Conservation (phyloP, 805 yeast genomes). For the Komagataella ulmi region DNA sequence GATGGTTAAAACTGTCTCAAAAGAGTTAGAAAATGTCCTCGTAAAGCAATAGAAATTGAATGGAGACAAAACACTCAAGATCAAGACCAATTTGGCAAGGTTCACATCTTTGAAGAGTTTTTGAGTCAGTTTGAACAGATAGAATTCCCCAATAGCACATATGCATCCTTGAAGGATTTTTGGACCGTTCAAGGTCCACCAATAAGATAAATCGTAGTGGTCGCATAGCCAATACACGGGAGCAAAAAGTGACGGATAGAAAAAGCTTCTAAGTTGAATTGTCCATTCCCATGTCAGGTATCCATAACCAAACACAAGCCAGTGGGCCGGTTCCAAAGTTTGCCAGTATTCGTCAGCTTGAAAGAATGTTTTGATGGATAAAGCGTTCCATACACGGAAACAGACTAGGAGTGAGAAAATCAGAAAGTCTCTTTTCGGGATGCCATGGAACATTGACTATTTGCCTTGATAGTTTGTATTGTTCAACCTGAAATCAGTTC, state of each 20-base stretch:
- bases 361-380: conserved; percentile 60
- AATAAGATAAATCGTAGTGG: conserved; percentile 12
- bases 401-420: conserved; percentile 14
- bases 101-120: conserved; percentile 16
- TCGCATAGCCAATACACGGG: conserved; percentile 23
- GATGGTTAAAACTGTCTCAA: conserved; percentile 63
- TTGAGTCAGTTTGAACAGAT: conserved; percentile 29
- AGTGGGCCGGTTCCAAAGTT: conserved; percentile 84
- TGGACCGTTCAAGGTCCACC: conserved; percentile 38
- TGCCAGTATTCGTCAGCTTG: conserved; percentile 98
- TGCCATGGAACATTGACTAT: neutral
- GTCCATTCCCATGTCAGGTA: conserved; percentile 93
- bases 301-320: conserved; percentile 64
- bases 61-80: conserved; percentile 44
- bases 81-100: conserved; percentile 28
- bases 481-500: neutral
- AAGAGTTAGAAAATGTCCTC: conserved; percentile 74
- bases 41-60: conserved; percentile 77
- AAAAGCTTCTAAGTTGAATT: conserved; percentile 56
- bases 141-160: conserved; percentile 62
- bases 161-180: conserved; percentile 55
- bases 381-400: conserved; percentile 48
- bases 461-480: too few relatives aligned
- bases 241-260: conserved; percentile 68
- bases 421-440: neutral